Base-by-base conservation (phyloP, 2,329 filamentous ascomycete species). In the Sarocladiaceae sp. region DNA sequence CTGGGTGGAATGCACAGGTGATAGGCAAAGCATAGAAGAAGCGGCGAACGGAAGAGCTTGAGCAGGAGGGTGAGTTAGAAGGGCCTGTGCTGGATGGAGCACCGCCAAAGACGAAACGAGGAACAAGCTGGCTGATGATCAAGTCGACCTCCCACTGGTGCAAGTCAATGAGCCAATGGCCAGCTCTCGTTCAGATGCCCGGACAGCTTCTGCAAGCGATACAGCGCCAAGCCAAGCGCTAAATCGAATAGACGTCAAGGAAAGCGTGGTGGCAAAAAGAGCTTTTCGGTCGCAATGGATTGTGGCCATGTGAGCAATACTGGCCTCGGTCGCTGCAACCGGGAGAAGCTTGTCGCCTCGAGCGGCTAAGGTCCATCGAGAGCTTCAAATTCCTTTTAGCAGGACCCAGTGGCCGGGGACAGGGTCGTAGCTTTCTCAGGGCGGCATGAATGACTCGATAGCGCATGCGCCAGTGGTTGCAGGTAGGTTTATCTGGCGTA, bases 271-370 rank as follows among this genome's bases (percentile, higher is more conserved):
- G 44, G 44, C 44, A 17, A 48, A 48, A 31, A 18, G 28, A 33
- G 28, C 25, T 29, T 33, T 48, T 28, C 22, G 13, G 20, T 18
- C 10, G 5, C 40, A n/a, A 11, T 25, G 37, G 44, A 48, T 33
- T 25, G 44, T 20, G 44, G 7, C 44, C 44, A 48, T 48, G 44
- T 48, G 44, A 48, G 44, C 44, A 48, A n/a, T 23, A 17, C 25
- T 18, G 18, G n/a, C n/a, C n/a, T n/a, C n/a, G n/a, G 28, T 48
- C 26, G 44, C 44, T 48, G 44, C 44, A 48, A 48, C 44, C 44
- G 44, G 44, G 44, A 48, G 44, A 48, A 48, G 44, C 44, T 33
- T 48, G 44, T 48, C 44, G 44, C 44, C 44, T 48, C 44, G 44
- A 48, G 44, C 44, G 44, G 44, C 44, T 48, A 48, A 48, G 28